phyloP scores from a whole-genome alignment of 345 rosid genomes.

The Moringa oleifera region DNA sequence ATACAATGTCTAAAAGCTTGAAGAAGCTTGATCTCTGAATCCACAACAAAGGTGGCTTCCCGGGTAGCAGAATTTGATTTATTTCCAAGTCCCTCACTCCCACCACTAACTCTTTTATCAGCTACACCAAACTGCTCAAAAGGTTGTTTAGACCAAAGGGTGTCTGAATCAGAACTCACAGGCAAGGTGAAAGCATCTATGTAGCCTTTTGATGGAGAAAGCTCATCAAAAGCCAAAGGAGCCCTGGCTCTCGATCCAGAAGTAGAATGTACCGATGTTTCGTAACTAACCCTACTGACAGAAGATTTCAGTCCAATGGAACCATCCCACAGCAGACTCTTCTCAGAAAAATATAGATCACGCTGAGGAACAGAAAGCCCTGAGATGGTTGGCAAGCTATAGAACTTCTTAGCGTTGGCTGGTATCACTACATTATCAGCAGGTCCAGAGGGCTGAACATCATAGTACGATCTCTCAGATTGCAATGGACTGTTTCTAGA shows the following conservation, averaged over 20 bases:
- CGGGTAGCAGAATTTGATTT: constrained; percentile 33
- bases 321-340: constrained; percentile 50
- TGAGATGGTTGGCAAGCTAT: constrained; percentile 87
- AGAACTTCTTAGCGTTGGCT: constrained; percentile 68
- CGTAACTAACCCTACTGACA: constrained; percentile 42
- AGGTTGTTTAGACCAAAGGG: constrained; percentile 96
- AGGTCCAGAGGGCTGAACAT: constrained; percentile 35
- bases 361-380: constrained; percentile 57
- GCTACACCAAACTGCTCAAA: constrained; percentile 94
- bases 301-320: constrained; percentile 51
- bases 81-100: constrained; percentile 45
- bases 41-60: constrained; percentile 41
- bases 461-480: constrained; percentile 50
- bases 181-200: constrained; percentile 38
- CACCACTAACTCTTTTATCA: constrained; percentile 44
- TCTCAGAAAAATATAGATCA: constrained; percentile 41
- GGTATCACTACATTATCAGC: constrained; percentile 33
- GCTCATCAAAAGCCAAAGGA: constrained; percentile 41
- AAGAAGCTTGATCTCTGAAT: constrained; percentile 78
- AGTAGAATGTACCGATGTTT: constrained; percentile 40
- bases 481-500: constrained; percentile 51
- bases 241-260: constrained; percentile 46
- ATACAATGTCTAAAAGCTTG: constrained; percentile 73
- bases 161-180: constrained; percentile 32
- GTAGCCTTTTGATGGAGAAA: constrained; percentile 46